Base-by-base conservation (phyloP, 2,329 filamentous ascomycete species). In the Lachnellula subtilissima region DNA sequence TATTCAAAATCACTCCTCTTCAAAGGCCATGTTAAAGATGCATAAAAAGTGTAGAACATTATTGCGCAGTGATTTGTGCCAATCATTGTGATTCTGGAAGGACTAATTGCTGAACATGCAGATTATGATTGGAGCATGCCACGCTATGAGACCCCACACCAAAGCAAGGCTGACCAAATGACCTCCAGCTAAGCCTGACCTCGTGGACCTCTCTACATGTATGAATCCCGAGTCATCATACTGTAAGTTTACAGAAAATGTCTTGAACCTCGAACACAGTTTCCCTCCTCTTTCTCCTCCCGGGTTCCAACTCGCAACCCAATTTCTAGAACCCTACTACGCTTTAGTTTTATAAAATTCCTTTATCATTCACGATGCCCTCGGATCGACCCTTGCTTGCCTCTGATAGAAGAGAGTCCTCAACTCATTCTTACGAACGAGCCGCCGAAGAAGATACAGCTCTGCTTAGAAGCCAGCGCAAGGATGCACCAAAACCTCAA, bases 361-460 rank as follows among this genome's bases (percentile, higher is more conserved):
- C 36, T 46, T 48, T 25, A 25, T 32, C 48, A 46, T 43, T 23
- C 19, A 65, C 58, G 58, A 64, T 64, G 54, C 59, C 64, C 47
- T 53, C 59, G 40, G 60, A 60, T 42, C 57, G 65, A 54, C 69
- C 68, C 47, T 57, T 70, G 28, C 69, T 71, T 58, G 59, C 64
- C 8, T 59, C 61, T 32, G 65, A 75, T 46, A 54, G 62, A 51
- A 78, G 83, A 57, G 76, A 78, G 22, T 81, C 80, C 46, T 85
- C 81, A 25, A 78, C 82, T 52, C 73, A 74, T 58, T 81, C 80
- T 35, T 78, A 80, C 58, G 76, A 82, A 48, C 75, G 75, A 60
- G 77, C 78, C 61, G 76, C 78, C 48, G 80, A 70, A 32, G 72
- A 74, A 61, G 72, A 75, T 54, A 71, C 72, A 55, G 68, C 69